Evolutionary conservation across 73 alveolate species (phyloP).

Genomic region (Blepharisma japonicum): DNA sequence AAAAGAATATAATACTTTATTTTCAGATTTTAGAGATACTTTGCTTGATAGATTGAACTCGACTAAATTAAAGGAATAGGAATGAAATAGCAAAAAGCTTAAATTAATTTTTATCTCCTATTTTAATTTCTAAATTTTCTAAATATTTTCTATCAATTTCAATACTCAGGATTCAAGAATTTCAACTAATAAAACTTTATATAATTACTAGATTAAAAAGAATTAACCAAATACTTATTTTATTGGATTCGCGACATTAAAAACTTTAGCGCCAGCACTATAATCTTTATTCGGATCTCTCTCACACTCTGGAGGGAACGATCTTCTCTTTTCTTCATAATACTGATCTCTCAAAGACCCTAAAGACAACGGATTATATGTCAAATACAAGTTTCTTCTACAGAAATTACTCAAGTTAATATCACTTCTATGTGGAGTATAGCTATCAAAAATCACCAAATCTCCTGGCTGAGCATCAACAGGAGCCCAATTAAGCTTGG

Average conservation of each 20-base stretch:
- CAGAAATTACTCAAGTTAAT: constrained; percentile 14
- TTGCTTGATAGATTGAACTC: neutral
- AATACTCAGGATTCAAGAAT: too few relatives aligned
- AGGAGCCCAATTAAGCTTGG: neutral
- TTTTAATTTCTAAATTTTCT: too few relatives aligned
- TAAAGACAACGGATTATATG: constrained; percentile 23
- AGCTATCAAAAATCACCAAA: constrained; percentile 23
- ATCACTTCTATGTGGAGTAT: constrained; percentile 30
- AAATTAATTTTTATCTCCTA: too few relatives aligned
- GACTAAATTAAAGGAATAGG: too few relatives aligned
- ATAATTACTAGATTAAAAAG: too few relatives aligned
- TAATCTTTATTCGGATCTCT: constrained; percentile 25
- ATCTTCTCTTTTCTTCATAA: constrained; percentile 17
- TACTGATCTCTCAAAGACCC: constrained; percentile 18
- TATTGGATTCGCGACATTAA: too few relatives aligned
- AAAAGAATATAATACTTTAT: neutral
- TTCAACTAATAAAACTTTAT: too few relatives aligned
- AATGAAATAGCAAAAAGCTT: too few relatives aligned
- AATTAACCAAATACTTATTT: too few relatives aligned
- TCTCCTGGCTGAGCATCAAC: constrained; percentile 28
- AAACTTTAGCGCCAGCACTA: too few relatives aligned
- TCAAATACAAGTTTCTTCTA: constrained; percentile 13
- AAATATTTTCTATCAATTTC: too few relatives aligned
- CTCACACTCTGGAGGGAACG: constrained; percentile 32
- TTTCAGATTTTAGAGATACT: neutral